Percentiles rank a stretch among this genome's conserved stretches.
Evolutionary conservation across 306 rosid genomes (phyloP).

Genomic region (Fragaria nilgerrensis): DNA sequence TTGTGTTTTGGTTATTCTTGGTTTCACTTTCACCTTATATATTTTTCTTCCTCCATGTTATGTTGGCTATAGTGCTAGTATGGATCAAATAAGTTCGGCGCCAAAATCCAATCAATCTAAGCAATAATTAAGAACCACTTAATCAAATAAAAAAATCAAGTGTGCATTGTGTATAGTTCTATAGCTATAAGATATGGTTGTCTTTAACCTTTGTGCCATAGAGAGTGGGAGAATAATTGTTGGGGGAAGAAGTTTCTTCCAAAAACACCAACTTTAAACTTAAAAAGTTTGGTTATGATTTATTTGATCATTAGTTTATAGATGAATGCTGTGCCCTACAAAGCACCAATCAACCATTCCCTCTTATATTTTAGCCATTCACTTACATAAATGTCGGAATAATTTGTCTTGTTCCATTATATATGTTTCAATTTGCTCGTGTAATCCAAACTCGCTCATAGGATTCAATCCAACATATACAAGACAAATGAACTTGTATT

Average conservation of each 20-base stretch:
- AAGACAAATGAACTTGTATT: background rate
- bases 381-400: background rate
- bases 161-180: background rate
- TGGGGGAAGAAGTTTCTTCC: conserved; percentile 13
- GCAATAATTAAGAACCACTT: background rate
- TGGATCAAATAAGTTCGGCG: conserved; percentile 10
- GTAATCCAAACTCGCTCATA: background rate
- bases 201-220: background rate
- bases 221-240: conserved; percentile 15
- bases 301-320: background rate
- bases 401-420: background rate
- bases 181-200: background rate
- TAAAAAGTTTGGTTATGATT: background rate
- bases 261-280: background rate
- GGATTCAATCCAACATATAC: conserved; percentile 4
- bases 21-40: background rate
- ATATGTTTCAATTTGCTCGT: background rate
- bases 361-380: background rate
- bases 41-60: conserved; percentile 4
- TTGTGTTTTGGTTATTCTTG: background rate
- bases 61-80: background rate
- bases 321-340: background rate
- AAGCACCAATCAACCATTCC: background rate
- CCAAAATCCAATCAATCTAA: conserved; percentile 4
- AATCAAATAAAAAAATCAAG: background rate